phyloP scores from a whole-genome alignment of 805 yeast species.

The Cyberlindnera galapagoensis region DNA sequence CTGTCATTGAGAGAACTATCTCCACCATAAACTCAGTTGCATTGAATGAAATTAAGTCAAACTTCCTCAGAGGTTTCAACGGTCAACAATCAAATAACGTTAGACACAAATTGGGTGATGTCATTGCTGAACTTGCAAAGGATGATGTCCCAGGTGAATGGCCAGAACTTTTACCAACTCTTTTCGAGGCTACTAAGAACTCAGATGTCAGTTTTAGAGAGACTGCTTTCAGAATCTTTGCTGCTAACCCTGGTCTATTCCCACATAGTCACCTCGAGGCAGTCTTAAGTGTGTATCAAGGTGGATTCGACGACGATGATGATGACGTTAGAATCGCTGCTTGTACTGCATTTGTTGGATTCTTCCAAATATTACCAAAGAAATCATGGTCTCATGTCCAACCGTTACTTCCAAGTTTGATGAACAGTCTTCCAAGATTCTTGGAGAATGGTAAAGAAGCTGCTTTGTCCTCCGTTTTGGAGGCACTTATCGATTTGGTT shows the following conservation, averaged over 20 bases:
- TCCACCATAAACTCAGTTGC: constrained; percentile 60
- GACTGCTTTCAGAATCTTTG: constrained; percentile 82
- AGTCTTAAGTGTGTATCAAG: constrained; percentile 61
- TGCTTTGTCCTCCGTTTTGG: constrained; percentile 83
- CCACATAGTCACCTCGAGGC: constrained; percentile 49
- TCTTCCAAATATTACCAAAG: constrained; percentile 77
- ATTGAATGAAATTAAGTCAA: constrained; percentile 52
- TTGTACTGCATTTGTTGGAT: constrained; percentile 86
- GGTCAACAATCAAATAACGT: constrained; percentile 65
- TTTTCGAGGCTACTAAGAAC: constrained; percentile 56
- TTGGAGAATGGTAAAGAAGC: constrained; percentile 71
- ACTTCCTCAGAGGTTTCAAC: constrained; percentile 68
- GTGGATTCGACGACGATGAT: constrained; percentile 72
- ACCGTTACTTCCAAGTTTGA: constrained; percentile 72
- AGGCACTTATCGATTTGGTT: constrained; percentile 82
- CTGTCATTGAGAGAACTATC: constrained; percentile 70
- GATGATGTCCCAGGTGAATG: constrained; percentile 55
- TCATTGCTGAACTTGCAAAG: constrained; percentile 86
- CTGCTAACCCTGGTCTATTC: constrained; percentile 76
- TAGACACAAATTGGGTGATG: constrained; percentile 90
- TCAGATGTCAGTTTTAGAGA: constrained; percentile 70
- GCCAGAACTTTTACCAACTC: constrained; percentile 72
- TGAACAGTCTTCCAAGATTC: constrained; percentile 83
- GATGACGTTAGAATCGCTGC: constrained; percentile 90
- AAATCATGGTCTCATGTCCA: constrained; percentile 70